These are phyloP conservation scores for Ormosia semicastrata DNA, from an alignment of 306 rosid genomes.

Conservation along the genomic window DNA sequence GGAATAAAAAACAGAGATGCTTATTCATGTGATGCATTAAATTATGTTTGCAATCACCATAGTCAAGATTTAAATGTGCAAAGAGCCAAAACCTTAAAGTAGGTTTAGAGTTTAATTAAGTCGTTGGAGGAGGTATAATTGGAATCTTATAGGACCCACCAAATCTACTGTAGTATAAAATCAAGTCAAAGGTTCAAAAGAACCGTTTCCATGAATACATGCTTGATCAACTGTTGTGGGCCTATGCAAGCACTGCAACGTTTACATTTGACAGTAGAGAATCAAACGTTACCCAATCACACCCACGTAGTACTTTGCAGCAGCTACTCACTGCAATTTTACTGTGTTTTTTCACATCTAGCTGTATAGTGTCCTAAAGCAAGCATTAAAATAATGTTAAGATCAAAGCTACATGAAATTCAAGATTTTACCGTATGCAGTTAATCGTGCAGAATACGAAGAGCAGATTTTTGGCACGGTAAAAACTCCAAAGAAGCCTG, in stretches of 20 bases:
- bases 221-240: neutral
- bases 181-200: neutral
- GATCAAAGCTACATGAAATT: neutral
- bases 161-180: neutral
- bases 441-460: conserved; percentile 52
- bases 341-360: neutral
- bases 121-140: neutral
- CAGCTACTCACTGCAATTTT: neutral
- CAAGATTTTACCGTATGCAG: conserved; percentile 58
- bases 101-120: conserved; percentile 1
- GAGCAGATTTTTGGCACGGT: conserved; percentile 71
- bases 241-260: neutral
- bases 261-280: neutral
- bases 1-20: neutral
- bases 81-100: neutral
- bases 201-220: conserved; percentile 20
- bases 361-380: neutral
- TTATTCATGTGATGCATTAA: conserved; percentile 24
- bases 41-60: neutral
- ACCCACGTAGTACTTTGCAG: too few species aligned
- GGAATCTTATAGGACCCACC: conserved; percentile 12
- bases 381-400: neutral
- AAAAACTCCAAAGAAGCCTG: conserved; percentile 82
- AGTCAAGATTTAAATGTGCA: neutral
- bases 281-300: neutral